A percentile compares a stretch with the other conserved stretches of the same genome.
phyloP scores from a whole-genome alignment of 2,329 filamentous ascomycete species.

The Pseudogymnoascus sp. region DNA sequence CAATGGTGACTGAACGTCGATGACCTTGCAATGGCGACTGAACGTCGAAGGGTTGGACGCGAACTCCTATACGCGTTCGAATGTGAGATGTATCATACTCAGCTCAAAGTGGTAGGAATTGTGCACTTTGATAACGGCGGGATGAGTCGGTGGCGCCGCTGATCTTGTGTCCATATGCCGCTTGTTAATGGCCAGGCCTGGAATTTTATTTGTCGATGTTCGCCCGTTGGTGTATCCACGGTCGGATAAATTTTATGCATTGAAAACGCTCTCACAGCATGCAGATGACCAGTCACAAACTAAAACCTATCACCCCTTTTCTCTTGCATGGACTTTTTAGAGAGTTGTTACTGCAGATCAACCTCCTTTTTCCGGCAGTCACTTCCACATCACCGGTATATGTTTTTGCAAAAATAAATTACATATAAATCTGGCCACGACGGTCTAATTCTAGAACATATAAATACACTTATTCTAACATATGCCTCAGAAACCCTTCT shows the following conservation, averaged over 20 bases:
- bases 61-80: slow-evolving; percentile 4
- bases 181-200: not conserved
- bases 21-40: not conserved
- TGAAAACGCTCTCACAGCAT: not conserved
- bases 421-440: not conserved
- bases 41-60: not conserved
- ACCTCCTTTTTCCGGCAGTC: not conserved
- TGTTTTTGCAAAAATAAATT: not conserved
- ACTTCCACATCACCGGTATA: not conserved
- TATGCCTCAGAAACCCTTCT: not conserved
- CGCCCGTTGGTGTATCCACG: not conserved
- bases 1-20: not conserved
- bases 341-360: not conserved
- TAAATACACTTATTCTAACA: not conserved
- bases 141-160: slow-evolving; percentile 4
- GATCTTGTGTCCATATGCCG: not conserved
- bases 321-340: not conserved
- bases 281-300: not conserved
- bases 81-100: slow-evolving; percentile 5
- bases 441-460: not conserved
- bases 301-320: not conserved
- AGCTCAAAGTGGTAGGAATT: not conserved
- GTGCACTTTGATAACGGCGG: slow-evolving; percentile 5
- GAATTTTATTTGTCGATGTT: not conserved
- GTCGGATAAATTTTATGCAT: slow-evolving; percentile 5